These are phyloP conservation scores for Dryas octopetala DNA, from an alignment of 306 rosid species.

Conservation along the genomic window DNA sequence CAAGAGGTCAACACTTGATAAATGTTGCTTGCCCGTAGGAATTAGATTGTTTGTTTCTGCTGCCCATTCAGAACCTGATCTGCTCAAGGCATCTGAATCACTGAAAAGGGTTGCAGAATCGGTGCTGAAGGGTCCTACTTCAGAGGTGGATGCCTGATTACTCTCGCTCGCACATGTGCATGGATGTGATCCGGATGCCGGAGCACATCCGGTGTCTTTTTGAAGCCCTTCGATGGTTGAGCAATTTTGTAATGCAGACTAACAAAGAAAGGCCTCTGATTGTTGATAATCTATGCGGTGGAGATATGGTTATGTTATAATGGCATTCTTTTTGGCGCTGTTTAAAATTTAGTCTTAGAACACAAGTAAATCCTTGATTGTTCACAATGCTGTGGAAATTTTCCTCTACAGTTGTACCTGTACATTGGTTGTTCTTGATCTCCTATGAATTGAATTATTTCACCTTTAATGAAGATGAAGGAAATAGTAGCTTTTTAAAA, in stretches of 20 bases:
- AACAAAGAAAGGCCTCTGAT: slow-evolving; percentile 8
- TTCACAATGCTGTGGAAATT: background rate
- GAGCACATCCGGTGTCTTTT: background rate
- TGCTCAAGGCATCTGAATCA: slow-evolving; percentile 67
- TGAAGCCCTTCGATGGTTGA: slow-evolving; percentile 7
- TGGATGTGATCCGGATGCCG: background rate
- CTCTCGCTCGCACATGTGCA: too few relatives aligned
- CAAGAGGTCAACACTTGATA: slow-evolving; percentile 80
- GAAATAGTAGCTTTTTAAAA: background rate
- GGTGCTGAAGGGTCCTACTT: slow-evolving; percentile 51
- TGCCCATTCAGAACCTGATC: slow-evolving; percentile 76
- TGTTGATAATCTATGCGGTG: slow-evolving; percentile 11
- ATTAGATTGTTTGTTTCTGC: slow-evolving; percentile 83
- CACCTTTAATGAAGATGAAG: background rate
- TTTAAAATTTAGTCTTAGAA: slow-evolving; percentile 12
- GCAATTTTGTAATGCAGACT: slow-evolving; percentile 20
- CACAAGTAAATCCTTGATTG: background rate
- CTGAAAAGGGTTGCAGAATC: slow-evolving; percentile 61
- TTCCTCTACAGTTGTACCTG: background rate
- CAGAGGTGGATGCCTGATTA: slow-evolving; percentile 18
- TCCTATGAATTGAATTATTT: background rate
- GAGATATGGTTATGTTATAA: slow-evolving; percentile 2
- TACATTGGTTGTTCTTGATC: slow-evolving; percentile 2
- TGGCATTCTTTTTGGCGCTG: slow-evolving; percentile 9
- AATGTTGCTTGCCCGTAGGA: slow-evolving; percentile 74